Conservation (phyloP, 2,329 filamentous ascomycete species). For the Lachnellula subtilissima region DNA sequence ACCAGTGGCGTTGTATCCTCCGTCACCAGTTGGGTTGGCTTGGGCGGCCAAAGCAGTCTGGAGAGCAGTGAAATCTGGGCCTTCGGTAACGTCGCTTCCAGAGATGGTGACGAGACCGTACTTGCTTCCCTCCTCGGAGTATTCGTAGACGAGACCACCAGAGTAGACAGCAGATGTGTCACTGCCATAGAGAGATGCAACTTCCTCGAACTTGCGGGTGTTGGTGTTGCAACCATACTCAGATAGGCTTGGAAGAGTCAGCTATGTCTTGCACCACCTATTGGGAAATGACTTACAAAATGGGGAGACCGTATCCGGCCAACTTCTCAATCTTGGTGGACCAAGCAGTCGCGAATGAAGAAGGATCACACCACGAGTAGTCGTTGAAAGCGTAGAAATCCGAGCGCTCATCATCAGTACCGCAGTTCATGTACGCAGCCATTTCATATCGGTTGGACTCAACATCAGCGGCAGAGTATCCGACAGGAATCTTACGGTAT, state of each 20-base stretch:
- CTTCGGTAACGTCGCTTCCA: conserved; percentile 36
- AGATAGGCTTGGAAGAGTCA: conserved; percentile 49
- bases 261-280: background rate
- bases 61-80: conserved; percentile 44
- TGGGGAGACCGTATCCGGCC: conserved; percentile 61
- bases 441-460: conserved; percentile 57
- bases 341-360: conserved; percentile 57
- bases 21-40: conserved; percentile 45
- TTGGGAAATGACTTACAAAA: conserved; percentile 34
- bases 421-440: conserved; percentile 71
- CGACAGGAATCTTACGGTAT: conserved; percentile 49
- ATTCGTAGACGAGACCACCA: conserved; percentile 94
- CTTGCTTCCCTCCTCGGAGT: conserved; percentile 71
- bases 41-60: conserved; percentile 36
- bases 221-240: conserved; percentile 89
- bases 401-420: conserved; percentile 57
- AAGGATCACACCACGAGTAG: conserved; percentile 62
- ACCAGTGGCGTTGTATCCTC: conserved; percentile 41
- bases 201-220: conserved; percentile 75
- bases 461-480: conserved; percentile 62
- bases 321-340: conserved; percentile 65
- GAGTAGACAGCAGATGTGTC: conserved; percentile 91
- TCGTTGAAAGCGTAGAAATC: conserved; percentile 66
- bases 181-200: conserved; percentile 70
- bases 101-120: conserved; percentile 52